A percentile compares a stretch with the other conserved stretches of the same genome.
Conservation (phyloP, 352 stramenopile species). For the Pythium phragmiticola region DNA sequence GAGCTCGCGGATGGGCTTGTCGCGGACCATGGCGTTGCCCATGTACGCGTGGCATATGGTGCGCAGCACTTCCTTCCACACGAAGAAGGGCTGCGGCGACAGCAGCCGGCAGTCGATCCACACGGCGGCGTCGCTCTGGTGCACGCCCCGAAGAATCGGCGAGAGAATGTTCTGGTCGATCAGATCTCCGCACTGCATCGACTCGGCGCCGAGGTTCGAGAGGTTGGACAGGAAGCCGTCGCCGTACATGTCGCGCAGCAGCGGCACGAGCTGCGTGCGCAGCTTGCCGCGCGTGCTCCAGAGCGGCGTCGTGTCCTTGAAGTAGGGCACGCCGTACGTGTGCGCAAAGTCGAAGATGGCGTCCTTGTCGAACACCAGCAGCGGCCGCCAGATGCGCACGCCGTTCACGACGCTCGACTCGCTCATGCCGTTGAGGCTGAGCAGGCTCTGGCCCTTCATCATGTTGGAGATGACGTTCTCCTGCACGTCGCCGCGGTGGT, state of each 20-base stretch:
- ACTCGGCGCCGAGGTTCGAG: slow-evolving; percentile 76
- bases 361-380: slow-evolving; percentile 93
- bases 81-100: slow-evolving; percentile 64
- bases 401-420: slow-evolving; percentile 71
- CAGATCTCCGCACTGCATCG: slow-evolving; percentile 73
- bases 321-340: slow-evolving; percentile 95
- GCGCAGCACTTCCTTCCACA: slow-evolving; percentile 88
- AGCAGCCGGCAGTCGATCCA: slow-evolving; percentile 69
- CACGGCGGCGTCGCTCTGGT: slow-evolving; percentile 58
- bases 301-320: slow-evolving; percentile 96
- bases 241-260: slow-evolving; percentile 96
- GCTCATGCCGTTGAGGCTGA: slow-evolving; percentile 95
- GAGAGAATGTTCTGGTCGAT: slow-evolving; percentile 53
- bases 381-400: slow-evolving; percentile 89
- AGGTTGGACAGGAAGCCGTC: slow-evolving; percentile 83
- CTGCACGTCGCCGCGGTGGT: slow-evolving; percentile 96
- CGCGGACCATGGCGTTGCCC: slow-evolving; percentile 83
- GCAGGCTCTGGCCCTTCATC: slow-evolving; percentile 92
- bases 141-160: slow-evolving; percentile 62
- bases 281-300: slow-evolving; percentile 98
- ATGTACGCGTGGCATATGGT: slow-evolving; percentile 76
- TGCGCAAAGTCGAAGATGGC: slow-evolving; percentile 95
- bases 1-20: slow-evolving; percentile 78
- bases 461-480: slow-evolving; percentile 99
- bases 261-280: slow-evolving; percentile 91